These are phyloP conservation scores for Ogataea henricii DNA, from an alignment of 805 yeast genomes.

Conservation along the genomic window DNA sequence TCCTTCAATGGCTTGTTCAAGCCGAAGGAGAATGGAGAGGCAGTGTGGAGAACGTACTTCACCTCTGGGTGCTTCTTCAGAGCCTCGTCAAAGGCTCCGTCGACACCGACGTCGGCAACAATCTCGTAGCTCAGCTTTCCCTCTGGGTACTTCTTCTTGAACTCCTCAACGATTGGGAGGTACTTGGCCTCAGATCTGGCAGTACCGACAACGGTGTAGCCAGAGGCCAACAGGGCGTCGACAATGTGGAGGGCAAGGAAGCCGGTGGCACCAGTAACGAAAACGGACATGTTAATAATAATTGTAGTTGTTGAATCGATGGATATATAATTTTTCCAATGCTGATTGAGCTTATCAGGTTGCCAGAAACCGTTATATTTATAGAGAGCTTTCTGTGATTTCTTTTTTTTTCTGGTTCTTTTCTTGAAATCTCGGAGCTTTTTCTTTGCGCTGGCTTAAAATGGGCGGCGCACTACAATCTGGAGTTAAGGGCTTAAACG, in stretches of 20 bases:
- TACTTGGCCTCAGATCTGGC: constrained; percentile 44
- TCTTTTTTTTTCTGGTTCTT: background rate
- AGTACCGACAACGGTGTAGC: constrained; percentile 17
- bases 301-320: background rate
- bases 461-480: background rate
- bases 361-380: too few species aligned
- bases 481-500: constrained; percentile 1
- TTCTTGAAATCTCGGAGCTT: too few species aligned
- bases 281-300: constrained; percentile 5
- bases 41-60: constrained; percentile 41
- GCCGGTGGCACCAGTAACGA: constrained; percentile 20
- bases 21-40: constrained; percentile 39
- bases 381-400: background rate
- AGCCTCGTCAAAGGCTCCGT: constrained; percentile 49
- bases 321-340: background rate
- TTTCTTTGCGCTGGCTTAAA: background rate
- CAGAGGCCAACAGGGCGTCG: constrained; percentile 10
- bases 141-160: constrained; percentile 19
- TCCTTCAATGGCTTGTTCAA: constrained; percentile 40
- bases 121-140: constrained; percentile 32
- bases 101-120: constrained; percentile 36
- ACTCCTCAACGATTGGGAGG: constrained; percentile 22
- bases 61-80: constrained; percentile 39
- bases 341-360: too few species aligned
- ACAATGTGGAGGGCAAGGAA: constrained; percentile 17